Evolutionary conservation across 2,329 filamentous ascomycete genomes (phyloP).

Genomic region (Colletotrichum limetticola): DNA sequence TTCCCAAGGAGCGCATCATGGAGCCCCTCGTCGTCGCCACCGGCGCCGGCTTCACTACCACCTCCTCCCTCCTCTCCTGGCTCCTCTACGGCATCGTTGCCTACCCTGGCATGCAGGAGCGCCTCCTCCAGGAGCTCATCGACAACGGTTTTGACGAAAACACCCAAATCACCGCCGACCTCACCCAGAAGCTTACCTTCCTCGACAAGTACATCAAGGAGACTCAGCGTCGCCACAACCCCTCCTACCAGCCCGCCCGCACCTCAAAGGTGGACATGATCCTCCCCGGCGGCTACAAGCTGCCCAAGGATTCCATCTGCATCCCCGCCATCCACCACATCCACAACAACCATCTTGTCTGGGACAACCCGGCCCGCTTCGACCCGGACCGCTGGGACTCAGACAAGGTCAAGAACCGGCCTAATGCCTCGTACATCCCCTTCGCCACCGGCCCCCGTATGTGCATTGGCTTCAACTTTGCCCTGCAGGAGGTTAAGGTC

Average conservation of each 20-base stretch:
- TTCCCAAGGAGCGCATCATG: constrained; percentile 56
- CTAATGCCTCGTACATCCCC: constrained; percentile 64
- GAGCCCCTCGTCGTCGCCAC: constrained; percentile 60
- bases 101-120: constrained; percentile 66
- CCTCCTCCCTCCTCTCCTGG: constrained; percentile 68
- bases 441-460: constrained; percentile 67
- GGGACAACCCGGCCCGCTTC: constrained; percentile 68
- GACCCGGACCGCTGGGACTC: constrained; percentile 70
- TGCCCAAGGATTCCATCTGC: constrained; percentile 62
- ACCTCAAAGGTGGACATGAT: constrained; percentile 66
- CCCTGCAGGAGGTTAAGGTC: constrained; percentile 69
- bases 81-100: constrained; percentile 62
- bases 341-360: constrained; percentile 64
- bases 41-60: constrained; percentile 71
- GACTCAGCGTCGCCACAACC: constrained; percentile 68
- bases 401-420: constrained; percentile 61
- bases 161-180: constrained; percentile 57
- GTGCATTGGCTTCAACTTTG: constrained; percentile 75
- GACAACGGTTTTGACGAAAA: constrained; percentile 57
- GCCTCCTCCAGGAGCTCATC: constrained; percentile 67
- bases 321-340: constrained; percentile 64
- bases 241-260: constrained; percentile 69
- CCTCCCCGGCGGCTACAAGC: constrained; percentile 67
- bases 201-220: constrained; percentile 71
- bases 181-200: constrained; percentile 59